Evolutionary conservation across 257 asterid genomes (phyloP).

Genomic region (Capsicum baccatum): DNA sequence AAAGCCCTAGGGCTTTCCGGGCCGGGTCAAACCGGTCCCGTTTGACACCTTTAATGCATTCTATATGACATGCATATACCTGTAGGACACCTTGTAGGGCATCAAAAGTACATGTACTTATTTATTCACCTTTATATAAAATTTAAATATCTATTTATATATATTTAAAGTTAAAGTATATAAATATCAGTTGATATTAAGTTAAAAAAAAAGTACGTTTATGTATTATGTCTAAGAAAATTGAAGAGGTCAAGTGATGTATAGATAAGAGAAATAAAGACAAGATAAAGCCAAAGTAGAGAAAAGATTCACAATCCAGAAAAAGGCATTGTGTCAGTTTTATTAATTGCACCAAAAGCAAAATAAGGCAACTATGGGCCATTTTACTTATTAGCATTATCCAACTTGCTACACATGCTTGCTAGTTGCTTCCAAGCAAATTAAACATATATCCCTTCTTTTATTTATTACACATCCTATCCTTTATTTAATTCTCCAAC

Average conservation of each 20-base stretch:
- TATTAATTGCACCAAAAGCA: neutral
- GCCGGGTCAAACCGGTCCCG: too few relatives aligned
- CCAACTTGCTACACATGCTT: slow-evolving; percentile 14
- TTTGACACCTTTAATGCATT: too few relatives aligned
- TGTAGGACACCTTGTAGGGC: too few relatives aligned
- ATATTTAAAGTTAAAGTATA: too few relatives aligned
- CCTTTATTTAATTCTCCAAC: slow-evolving; percentile 25
- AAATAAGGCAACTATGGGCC: neutral
- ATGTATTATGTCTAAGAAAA: neutral
- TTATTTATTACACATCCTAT: neutral
- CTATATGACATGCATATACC: too few relatives aligned
- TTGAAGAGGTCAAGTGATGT: neutral
- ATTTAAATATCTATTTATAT: too few relatives aligned
- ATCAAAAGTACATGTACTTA: too few relatives aligned
- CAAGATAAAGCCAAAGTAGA: slow-evolving; percentile 23
- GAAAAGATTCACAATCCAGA: slow-evolving; percentile 13
- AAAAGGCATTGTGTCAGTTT: slow-evolving; percentile 26
- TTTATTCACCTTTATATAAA: too few relatives aligned
- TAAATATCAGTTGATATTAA: too few relatives aligned
- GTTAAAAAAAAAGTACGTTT: too few relatives aligned
- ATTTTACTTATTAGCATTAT: neutral
- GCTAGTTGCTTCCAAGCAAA: slow-evolving; percentile 6
- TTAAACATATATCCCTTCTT: neutral
- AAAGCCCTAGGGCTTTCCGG: too few relatives aligned
- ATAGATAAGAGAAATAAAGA: slow-evolving; percentile 4